These are phyloP conservation scores for Calycina marina DNA, from an alignment of 2,329 filamentous ascomycete species.

Conservation along the genomic window DNA sequence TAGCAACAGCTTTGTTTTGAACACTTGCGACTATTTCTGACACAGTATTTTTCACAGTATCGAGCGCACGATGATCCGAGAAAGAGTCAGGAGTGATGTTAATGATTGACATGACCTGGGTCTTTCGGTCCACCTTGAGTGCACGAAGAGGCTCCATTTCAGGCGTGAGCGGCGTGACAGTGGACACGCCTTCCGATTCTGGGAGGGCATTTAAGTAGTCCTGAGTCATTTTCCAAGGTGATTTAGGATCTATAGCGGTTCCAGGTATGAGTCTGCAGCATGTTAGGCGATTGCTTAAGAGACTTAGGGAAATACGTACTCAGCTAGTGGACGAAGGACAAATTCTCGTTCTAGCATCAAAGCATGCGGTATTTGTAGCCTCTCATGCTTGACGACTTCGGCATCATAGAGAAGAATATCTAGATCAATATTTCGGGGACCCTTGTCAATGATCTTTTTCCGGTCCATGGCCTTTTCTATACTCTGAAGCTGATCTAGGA, in stretches of 20 bases:
- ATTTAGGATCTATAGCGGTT: conserved; percentile 34
- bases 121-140: conserved; percentile 37
- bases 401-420: conserved; percentile 79
- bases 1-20: conserved; percentile 55
- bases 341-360: conserved; percentile 86
- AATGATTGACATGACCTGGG: conserved; percentile 82
- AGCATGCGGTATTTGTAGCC: conserved; percentile 72
- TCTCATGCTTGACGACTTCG: conserved; percentile 47
- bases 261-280: conserved; percentile 37
- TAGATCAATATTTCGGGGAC: conserved; percentile 84
- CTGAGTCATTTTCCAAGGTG: conserved; percentile 45
- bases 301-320: conserved; percentile 33
- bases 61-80: conserved; percentile 52
- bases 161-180: conserved; percentile 39
- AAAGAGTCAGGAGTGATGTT: conserved; percentile 96
- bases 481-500: conserved; percentile 68
- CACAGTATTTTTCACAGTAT: conserved; percentile 37
- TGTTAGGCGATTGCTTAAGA: conserved; percentile 7
- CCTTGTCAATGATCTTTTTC: conserved; percentile 78
- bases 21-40: conserved; percentile 21
- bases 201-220: conserved; percentile 48
- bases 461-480: conserved; percentile 73
- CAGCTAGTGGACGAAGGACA: conserved; percentile 72
- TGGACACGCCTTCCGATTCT: conserved; percentile 35
- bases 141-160: conserved; percentile 41